These are phyloP conservation scores for Rachicladosporium sp. DNA, from an alignment of 2,329 filamentous ascomycete species.

Conservation along the genomic window DNA sequence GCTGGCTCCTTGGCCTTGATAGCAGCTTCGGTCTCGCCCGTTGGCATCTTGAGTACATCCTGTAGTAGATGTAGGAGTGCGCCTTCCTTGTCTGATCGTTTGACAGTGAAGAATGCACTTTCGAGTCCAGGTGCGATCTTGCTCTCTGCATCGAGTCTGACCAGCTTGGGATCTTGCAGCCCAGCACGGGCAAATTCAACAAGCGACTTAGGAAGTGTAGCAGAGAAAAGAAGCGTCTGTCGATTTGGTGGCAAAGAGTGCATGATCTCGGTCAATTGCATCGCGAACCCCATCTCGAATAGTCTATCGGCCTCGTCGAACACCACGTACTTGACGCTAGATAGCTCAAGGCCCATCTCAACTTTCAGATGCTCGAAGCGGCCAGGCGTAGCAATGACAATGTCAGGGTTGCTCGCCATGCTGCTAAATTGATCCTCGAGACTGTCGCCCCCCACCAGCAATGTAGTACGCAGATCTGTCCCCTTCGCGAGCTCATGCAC, in stretches of 20 bases:
- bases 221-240: slow-evolving; percentile 90
- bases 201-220: slow-evolving; percentile 82
- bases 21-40: slow-evolving; percentile 46
- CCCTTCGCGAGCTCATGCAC: slow-evolving; percentile 87
- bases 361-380: slow-evolving; percentile 94
- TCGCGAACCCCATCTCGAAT: slow-evolving; percentile 97
- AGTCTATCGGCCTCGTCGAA: slow-evolving; percentile 95
- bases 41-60: slow-evolving; percentile 84
- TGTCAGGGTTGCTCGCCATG: slow-evolving; percentile 91
- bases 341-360: slow-evolving; percentile 87
- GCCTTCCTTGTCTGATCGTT: slow-evolving; percentile 86
- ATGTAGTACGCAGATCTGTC: slow-evolving; percentile 79
- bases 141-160: slow-evolving; percentile 83
- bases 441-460: slow-evolving; percentile 90
- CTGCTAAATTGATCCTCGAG: slow-evolving; percentile 88
- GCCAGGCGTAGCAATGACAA: slow-evolving; percentile 92
- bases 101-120: slow-evolving; percentile 88
- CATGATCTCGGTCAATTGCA: slow-evolving; percentile 85
- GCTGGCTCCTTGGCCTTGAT: slow-evolving; percentile 33
- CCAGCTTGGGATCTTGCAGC: slow-evolving; percentile 78
- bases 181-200: slow-evolving; percentile 94
- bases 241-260: slow-evolving; percentile 74
- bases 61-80: slow-evolving; percentile 79
- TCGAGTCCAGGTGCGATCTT: slow-evolving; percentile 95
- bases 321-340: slow-evolving; percentile 83